These are phyloP conservation scores for Chamaecrista fasciculata DNA, from an alignment of 306 rosid genomes.

Conservation along the genomic window DNA sequence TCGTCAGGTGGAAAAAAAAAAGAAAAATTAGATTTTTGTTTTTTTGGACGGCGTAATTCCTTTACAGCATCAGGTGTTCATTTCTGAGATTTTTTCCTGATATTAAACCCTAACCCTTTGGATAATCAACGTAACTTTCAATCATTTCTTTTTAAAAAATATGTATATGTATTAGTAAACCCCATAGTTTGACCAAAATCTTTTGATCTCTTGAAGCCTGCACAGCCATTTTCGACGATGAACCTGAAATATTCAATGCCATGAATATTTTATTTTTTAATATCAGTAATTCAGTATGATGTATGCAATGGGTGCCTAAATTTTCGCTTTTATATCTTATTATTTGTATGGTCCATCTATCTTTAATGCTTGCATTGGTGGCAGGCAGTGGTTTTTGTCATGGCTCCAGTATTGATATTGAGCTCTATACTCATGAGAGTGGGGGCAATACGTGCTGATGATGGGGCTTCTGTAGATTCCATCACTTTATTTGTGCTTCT, in stretches of 20 bases:
- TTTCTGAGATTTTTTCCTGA: neutral
- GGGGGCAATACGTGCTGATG: slow-evolving; percentile 18
- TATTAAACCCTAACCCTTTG: neutral
- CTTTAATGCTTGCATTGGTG: slow-evolving; percentile 1
- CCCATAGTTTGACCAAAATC: neutral
- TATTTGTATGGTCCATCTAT: neutral
- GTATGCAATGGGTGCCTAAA: neutral
- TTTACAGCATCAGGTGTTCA: neutral
- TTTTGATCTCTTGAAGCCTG: neutral
- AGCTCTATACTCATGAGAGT: slow-evolving; percentile 19
- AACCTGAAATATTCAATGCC: neutral
- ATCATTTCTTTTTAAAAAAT: no score
- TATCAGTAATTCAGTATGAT: neutral
- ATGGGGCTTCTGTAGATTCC: slow-evolving; percentile 35
- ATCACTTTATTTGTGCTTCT: slow-evolving; percentile 56
- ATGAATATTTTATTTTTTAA: neutral
- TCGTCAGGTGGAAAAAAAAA: neutral
- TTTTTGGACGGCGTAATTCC: neutral
- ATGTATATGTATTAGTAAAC: neutral
- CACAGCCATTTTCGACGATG: neutral
- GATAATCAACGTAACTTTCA: no score
- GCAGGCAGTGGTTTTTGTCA: neutral
- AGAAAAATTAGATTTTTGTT: neutral
- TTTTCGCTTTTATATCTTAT: no score
- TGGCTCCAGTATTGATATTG: slow-evolving; percentile 29